These are phyloP conservation scores for Cryoendolithus antarcticus DNA, from an alignment of 2,329 filamentous ascomycete genomes.

Conservation along the genomic window DNA sequence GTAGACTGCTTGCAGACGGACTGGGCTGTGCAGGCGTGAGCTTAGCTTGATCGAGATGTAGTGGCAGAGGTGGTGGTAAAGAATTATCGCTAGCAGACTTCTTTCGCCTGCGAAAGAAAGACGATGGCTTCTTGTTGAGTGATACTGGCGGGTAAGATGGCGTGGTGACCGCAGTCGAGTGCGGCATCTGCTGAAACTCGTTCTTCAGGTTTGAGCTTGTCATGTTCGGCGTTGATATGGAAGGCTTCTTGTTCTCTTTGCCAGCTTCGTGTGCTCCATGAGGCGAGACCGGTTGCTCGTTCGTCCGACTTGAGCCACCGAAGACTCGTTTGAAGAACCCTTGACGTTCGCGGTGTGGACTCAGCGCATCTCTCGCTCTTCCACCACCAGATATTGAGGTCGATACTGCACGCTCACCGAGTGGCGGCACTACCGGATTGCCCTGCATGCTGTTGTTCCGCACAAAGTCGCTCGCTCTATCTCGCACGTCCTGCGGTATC, in stretches of 20 bases:
- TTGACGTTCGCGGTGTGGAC: slow-evolving; percentile 43
- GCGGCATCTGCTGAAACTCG: neutral
- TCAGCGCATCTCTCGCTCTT: slow-evolving; percentile 10
- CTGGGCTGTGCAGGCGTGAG: slow-evolving; percentile 27
- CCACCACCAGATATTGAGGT: slow-evolving; percentile 34
- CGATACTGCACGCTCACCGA: slow-evolving; percentile 38
- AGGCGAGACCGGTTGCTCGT: neutral
- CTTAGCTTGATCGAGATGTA: slow-evolving; percentile 26
- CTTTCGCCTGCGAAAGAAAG: slow-evolving; percentile 88
- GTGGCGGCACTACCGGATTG: slow-evolving; percentile 25
- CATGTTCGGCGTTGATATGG: neutral
- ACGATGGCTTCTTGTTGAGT: slow-evolving; percentile 82
- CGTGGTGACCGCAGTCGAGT: slow-evolving; percentile 1
- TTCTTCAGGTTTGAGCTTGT: slow-evolving; percentile 3
- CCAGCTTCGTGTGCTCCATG: neutral
- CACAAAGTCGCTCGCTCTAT: slow-evolving; percentile 37
- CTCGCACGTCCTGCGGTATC: slow-evolving; percentile 29
- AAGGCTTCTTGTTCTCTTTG: no score
- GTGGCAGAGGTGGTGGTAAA: slow-evolving; percentile 46
- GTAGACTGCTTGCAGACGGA: slow-evolving; percentile 61
- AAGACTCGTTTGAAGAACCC: slow-evolving; percentile 94
- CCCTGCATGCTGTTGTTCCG: slow-evolving; percentile 30
- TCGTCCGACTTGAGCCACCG: slow-evolving; percentile 29
- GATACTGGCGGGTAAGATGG: slow-evolving; percentile 11
- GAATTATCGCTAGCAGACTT: slow-evolving; percentile 65